Conservation (phyloP, 2,329 filamentous ascomycete genomes). For the Fulvia fulva region DNA sequence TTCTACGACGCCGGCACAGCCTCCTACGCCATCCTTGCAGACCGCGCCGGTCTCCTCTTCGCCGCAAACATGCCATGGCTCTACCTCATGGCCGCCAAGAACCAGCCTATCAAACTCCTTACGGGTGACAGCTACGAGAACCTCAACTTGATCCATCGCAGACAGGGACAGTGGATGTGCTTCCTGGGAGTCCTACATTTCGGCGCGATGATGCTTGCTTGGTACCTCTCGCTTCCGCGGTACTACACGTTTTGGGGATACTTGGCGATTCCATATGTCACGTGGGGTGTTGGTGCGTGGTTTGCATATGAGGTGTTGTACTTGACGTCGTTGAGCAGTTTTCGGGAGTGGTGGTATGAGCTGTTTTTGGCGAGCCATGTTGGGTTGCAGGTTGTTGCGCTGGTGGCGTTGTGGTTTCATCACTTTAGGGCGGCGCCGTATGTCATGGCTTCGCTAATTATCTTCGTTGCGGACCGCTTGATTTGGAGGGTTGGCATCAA, state of each 20-base stretch:
- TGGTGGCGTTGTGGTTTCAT: conserved; percentile 59
- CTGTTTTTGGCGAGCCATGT: conserved; percentile 59
- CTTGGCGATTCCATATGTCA: conserved; percentile 49
- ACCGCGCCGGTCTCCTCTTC: conserved; percentile 54
- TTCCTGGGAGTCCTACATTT: conserved; percentile 57
- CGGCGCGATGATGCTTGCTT: conserved; percentile 52
- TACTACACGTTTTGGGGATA: conserved; percentile 47
- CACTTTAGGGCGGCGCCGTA: conserved; percentile 52
- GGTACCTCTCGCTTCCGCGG: conserved; percentile 39
- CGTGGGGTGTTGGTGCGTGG: conserved; percentile 54
- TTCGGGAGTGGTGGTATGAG: conserved; percentile 60
- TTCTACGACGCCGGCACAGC: conserved; percentile 33
- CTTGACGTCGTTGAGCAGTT: conserved; percentile 57
- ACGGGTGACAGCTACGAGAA: conserved; percentile 64
- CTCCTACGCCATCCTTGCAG: conserved; percentile 49
- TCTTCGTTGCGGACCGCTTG: conserved; percentile 57
- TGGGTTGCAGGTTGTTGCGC: conserved; percentile 52
- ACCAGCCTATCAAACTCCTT: conserved; percentile 57
- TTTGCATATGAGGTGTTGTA: conserved; percentile 59
- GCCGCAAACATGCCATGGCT: conserved; percentile 51
- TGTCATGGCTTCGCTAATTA: conserved; percentile 49
- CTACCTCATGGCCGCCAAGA: conserved; percentile 64
- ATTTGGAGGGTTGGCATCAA: conserved; percentile 56
- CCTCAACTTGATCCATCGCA: conserved; percentile 62
- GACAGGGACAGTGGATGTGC: conserved; percentile 60